Conservation (phyloP, 768 basidiomycete species). For the Termitomyces titanicus region DNA sequence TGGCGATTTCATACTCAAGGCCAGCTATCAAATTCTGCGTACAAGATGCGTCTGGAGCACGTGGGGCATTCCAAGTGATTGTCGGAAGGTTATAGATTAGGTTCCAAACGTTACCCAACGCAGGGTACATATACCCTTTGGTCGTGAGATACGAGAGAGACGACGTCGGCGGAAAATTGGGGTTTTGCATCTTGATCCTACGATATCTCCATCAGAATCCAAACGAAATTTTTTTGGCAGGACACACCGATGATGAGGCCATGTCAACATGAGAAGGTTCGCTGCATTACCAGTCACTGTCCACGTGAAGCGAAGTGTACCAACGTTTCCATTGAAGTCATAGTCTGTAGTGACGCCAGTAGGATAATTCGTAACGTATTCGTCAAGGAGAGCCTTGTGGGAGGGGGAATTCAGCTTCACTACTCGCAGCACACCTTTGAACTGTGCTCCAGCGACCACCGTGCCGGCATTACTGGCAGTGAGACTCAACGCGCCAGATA, state of each 20-base stretch:
- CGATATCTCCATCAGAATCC: background rate
- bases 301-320: slow-evolving; percentile 30
- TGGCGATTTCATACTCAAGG: slow-evolving; percentile 44
- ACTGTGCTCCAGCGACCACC: slow-evolving; percentile 17
- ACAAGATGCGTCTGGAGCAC: slow-evolving; percentile 28
- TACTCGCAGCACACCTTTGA: slow-evolving; percentile 28
- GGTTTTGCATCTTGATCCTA: slow-evolving; percentile 20
- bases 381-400: slow-evolving; percentile 25
- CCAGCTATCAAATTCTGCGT: slow-evolving; percentile 24
- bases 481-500: slow-evolving; percentile 25
- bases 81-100: slow-evolving; percentile 27
- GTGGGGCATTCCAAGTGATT: slow-evolving; percentile 30
- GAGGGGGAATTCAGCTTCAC: slow-evolving; percentile 25
- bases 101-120: slow-evolving; percentile 28
- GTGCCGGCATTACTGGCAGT: slow-evolving; percentile 23
- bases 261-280: slow-evolving; percentile 28
- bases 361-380: slow-evolving; percentile 26
- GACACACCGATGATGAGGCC: slow-evolving; percentile 30
- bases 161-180: slow-evolving; percentile 22
- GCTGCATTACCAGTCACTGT: slow-evolving; percentile 24
- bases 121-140: slow-evolving; percentile 32
- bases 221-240: background rate
- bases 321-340: slow-evolving; percentile 23
- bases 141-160: slow-evolving; percentile 30
- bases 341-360: slow-evolving; percentile 28